Evolutionary conservation across 768 basidiomycete species (phyloP).

Genomic region (Tulasnella sp.): DNA sequence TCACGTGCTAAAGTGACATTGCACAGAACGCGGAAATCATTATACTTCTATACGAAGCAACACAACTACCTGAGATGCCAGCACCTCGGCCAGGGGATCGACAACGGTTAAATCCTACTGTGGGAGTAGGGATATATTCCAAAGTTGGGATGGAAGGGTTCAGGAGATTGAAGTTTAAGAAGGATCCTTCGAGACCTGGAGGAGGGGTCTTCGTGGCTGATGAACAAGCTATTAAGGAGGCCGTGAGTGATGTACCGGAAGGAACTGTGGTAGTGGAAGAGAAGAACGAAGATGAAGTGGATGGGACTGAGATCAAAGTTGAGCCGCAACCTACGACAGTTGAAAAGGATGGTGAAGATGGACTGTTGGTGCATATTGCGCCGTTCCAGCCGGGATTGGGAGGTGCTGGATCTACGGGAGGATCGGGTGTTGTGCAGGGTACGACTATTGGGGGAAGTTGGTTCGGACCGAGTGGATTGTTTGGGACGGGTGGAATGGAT

Average conservation of each 20-base stretch:
- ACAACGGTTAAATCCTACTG: slow-evolving; percentile 67
- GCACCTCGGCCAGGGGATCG: slow-evolving; percentile 35
- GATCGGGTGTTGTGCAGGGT: too few relatives aligned
- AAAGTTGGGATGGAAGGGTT: slow-evolving; percentile 30
- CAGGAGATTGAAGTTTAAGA: slow-evolving; percentile 49
- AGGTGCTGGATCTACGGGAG: too few relatives aligned
- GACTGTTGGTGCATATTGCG: slow-evolving; percentile 10
- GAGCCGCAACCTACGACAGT: not conserved
- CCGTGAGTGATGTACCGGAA: slow-evolving; percentile 36
- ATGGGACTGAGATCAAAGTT: slow-evolving; percentile 29
- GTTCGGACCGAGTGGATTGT: too few relatives aligned
- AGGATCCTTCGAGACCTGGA: slow-evolving; percentile 71
- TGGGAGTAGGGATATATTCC: slow-evolving; percentile 35
- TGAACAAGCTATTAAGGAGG: slow-evolving; percentile 17
- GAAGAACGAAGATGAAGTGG: slow-evolving; percentile 35
- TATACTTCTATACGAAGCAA: slow-evolving; percentile 79
- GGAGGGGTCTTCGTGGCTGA: slow-evolving; percentile 71
- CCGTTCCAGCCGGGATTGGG: slow-evolving; percentile 11
- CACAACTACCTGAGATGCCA: slow-evolving; percentile 53
- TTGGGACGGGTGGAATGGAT: slow-evolving; percentile 6
- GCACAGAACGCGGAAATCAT: slow-evolving; percentile 83
- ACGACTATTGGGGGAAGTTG: too few relatives aligned
- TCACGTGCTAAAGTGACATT: slow-evolving; percentile 9
- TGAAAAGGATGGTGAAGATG: not conserved
- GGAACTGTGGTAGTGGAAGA: slow-evolving; percentile 37